Evolutionary conservation across 2,329 filamentous ascomycete species (phyloP), one percentile per base, ranked within the genome.

Genomic region (Xylaria multiplex): DNA sequence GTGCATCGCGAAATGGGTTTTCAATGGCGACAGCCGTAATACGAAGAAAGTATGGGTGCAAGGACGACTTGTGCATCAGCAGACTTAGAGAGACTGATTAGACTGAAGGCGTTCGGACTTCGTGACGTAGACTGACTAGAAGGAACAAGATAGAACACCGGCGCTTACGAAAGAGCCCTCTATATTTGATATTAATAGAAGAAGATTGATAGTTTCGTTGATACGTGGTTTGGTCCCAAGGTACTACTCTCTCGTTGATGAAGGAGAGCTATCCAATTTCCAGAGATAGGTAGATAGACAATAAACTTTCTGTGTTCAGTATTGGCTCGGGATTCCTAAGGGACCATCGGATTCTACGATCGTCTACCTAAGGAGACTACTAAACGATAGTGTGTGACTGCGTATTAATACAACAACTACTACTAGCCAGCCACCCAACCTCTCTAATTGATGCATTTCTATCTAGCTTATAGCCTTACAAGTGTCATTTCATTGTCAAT

Each of bases 1-100:
- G 74, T 88, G 84, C 74, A 81, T 98, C 11, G 92, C 93, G 59
- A 99, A 99, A 83, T 99, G 96, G 96, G 83, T 98, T 67, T 99
- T 92, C 80, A 91, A 88, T 70, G 96, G 96, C 0, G 94, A 98
- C 81, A 96, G 98, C 80, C 84, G 95, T 71, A 98, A 98, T 78
- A 95, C 93, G 2, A 85, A 85, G 73, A 89, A 85, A 71, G 96
- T 99, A 5, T 99, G 95, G 95, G 93, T 98, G 1, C 89, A 85
- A 76, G 96, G 96, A 2, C 81, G 88, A 69, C 79, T 96, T 77
- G 96, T 97, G 54, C 93, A 97, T 81, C 78, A 84, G 76, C 79
- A 81, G 45, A 64, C 16, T 43, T 55, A 56, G 52, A 16, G 13
- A 57, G 54, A 16, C 13, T 53, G 54, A 49, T 30, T 42, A 48